Evolutionary conservation across 345 rosid genomes (phyloP).

Genomic region (Eucalyptus coolabah): DNA sequence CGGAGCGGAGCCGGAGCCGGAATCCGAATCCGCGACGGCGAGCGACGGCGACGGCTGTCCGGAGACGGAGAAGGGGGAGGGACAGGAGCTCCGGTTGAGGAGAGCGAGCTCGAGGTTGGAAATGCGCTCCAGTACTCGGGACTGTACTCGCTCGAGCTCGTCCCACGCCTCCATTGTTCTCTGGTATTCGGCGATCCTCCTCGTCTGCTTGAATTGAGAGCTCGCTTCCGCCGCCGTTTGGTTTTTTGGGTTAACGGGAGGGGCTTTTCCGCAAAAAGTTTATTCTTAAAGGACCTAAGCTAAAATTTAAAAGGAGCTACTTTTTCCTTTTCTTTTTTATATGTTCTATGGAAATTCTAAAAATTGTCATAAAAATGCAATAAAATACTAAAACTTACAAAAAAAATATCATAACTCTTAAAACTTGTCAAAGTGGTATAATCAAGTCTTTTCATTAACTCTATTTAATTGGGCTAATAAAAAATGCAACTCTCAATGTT

Average conservation of each 20-base stretch:
- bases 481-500: too few species aligned
- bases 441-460: too few species aligned
- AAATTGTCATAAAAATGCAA: too few species aligned
- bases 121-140: slow-evolving; percentile 37
- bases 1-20: background rate
- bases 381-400: too few species aligned
- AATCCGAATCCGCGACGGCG: background rate
- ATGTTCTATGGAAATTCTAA: accelerated
- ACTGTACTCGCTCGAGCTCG: slow-evolving; percentile 54
- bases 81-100: background rate
- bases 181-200: background rate
- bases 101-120: slow-evolving; percentile 28
- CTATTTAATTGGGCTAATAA: too few species aligned
- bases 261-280: background rate
- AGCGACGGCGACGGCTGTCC: background rate
- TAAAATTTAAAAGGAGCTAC: background rate
- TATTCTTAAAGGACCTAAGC: background rate
- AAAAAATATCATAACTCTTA: too few species aligned
- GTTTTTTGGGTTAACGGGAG: background rate
- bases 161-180: background rate
- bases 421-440: too few species aligned
- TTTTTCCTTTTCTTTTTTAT: too few species aligned
- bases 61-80: background rate
- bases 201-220: background rate
- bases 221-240: background rate